Base-by-base conservation (phyloP, 192 early-diverging fungal species). In the Lunasporangiospora selenospora region DNA sequence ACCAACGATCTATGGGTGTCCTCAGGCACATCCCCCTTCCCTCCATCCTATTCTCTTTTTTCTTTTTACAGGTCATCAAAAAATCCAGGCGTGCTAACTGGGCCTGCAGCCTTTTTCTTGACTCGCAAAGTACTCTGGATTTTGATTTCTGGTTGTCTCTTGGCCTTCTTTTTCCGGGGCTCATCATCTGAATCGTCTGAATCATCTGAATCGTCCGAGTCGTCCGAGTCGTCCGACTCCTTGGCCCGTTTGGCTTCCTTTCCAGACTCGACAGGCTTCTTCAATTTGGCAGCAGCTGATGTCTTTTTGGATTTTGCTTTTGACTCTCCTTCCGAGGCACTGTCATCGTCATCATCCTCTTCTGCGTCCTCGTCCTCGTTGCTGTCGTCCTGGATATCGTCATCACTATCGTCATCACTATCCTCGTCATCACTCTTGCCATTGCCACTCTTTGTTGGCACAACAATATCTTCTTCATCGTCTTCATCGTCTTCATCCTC, bases 401-500 rank as follows among this genome's bases (percentile, higher is more conserved):
- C 60, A 3, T 58, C 27, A 42, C 67, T 40, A 38, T 75, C 75
- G n/a, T 39, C 36, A 39, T 67, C 77, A 62, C 33, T 27, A 13
- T 52, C 53, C 18, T 53, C 59, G 13, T 48, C 29, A 54, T 71
- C 53, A 49, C 33, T 32, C 26, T 36, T 33, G 26, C 10, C 6
- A 19, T 21, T 69, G 18, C n/a, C n/a, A n/a, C n/a, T n/a, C n/a
- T n/a, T n/a, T n/a, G n/a, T n/a, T n/a, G n/a, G n/a, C n/a, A n/a
- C n/a, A n/a, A n/a, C n/a, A n/a, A n/a, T n/a, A 31, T 77, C 64
- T n/a, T 84, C 75, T 15, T 73, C 81, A 1, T 78, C 77, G 7
- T 79, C 80, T 2, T 81, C 82, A 30, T 69, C 48, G 1, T 75
- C 81, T 21, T 83, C 85, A 4, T 82, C 77, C 53, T 61, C n/a